Evolutionary conservation across 345 rosid species (phyloP).

Genomic region (Diplotaxis tenuifolia): DNA sequence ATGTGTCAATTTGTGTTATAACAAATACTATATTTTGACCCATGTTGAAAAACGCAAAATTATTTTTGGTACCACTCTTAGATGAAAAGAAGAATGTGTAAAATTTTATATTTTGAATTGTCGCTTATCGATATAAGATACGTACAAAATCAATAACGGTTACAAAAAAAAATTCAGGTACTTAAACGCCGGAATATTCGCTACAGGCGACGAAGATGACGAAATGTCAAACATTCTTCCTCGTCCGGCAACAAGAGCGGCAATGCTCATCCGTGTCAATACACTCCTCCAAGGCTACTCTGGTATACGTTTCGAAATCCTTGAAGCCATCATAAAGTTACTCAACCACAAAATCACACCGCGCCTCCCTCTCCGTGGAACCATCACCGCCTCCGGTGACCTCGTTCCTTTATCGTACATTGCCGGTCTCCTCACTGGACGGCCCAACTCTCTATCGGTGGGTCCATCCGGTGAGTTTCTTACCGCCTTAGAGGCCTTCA

Average conservation of each 20-base stretch:
- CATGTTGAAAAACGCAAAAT: too few relatives aligned
- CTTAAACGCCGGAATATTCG: constrained; percentile 66
- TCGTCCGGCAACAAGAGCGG: constrained; percentile 62
- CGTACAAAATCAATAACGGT: too few relatives aligned
- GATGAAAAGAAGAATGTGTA: too few relatives aligned
- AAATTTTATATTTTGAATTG: too few relatives aligned
- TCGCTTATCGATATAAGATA: too few relatives aligned
- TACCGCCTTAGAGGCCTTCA: constrained; percentile 51
- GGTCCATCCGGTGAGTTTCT: constrained; percentile 51
- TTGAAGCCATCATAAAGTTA: constrained; percentile 58
- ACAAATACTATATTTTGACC: too few relatives aligned
- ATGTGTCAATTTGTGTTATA: too few relatives aligned
- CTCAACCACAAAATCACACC: constrained; percentile 70
- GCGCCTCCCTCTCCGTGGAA: constrained; percentile 66
- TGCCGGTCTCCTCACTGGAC: constrained; percentile 56
- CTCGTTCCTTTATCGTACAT: constrained; percentile 66
- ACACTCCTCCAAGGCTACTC: constrained; percentile 79
- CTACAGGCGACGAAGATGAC: constrained; percentile 42
- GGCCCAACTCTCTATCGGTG: constrained; percentile 54
- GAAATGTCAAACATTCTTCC: constrained; percentile 52
- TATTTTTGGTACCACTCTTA: too few relatives aligned
- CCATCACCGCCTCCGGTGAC: constrained; percentile 73
- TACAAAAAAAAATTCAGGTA: constrained; percentile 37
- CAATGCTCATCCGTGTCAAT: constrained; percentile 74
- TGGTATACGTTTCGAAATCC: constrained; percentile 67